A percentile compares a stretch with the other conserved stretches of the same genome.
phyloP scores from a whole-genome alignment of 2,329 filamentous ascomycete genomes.

The Nothophaeocryptopus gaeumannii region DNA sequence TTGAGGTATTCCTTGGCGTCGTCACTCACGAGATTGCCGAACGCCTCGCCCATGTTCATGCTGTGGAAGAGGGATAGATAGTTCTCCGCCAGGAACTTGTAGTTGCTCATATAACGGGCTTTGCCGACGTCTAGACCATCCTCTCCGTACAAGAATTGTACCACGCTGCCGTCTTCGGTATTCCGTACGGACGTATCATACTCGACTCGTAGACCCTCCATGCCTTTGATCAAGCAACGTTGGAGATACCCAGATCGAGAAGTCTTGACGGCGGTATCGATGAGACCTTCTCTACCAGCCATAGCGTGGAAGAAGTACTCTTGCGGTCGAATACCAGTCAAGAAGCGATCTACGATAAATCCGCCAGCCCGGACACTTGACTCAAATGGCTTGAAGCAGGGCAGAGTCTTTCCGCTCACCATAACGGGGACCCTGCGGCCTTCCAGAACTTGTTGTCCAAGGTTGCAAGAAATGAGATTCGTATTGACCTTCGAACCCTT shows the following conservation, averaged over 20 bases:
- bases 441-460: slow-evolving; percentile 95
- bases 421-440: slow-evolving; percentile 91
- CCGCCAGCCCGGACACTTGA: slow-evolving; percentile 85
- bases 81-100: slow-evolving; percentile 86
- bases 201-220: slow-evolving; percentile 88
- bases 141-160: slow-evolving; percentile 96
- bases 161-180: slow-evolving; percentile 76
- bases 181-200: slow-evolving; percentile 95
- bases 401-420: slow-evolving; percentile 95
- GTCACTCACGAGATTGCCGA: slow-evolving; percentile 60
- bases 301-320: slow-evolving; percentile 99
- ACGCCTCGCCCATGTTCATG: slow-evolving; percentile 61
- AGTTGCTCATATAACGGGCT: slow-evolving; percentile 85
- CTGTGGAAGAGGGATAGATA: slow-evolving; percentile 75
- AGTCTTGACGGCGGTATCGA: slow-evolving; percentile 98
- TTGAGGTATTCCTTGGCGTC: slow-evolving; percentile 63
- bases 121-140: slow-evolving; percentile 94
- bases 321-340: slow-evolving; percentile 94
- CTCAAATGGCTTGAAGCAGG: slow-evolving; percentile 90
- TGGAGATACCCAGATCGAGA: slow-evolving; percentile 95
- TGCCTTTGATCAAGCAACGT: slow-evolving; percentile 95
- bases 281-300: slow-evolving; percentile 96
- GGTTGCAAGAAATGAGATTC: slow-evolving; percentile 94
- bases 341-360: slow-evolving; percentile 92
- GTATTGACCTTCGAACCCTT: slow-evolving; percentile 93